These are phyloP conservation scores for Apiospora koreana DNA, from an alignment of 2,329 filamentous ascomycete species.

Conservation along the genomic window DNA sequence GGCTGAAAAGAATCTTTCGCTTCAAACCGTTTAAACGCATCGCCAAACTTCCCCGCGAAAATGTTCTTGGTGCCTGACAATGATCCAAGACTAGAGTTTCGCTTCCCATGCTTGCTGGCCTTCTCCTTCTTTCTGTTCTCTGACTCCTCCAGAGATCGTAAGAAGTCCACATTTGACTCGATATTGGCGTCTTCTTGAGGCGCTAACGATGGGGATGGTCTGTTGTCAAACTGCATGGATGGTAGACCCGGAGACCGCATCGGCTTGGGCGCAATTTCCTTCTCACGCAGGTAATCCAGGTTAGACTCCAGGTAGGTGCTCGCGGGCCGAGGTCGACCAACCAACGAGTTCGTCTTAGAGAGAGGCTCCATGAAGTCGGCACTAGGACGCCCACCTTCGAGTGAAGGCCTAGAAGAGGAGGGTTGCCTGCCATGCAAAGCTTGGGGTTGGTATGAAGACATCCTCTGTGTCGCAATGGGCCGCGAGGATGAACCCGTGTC, in stretches of 20 bases:
- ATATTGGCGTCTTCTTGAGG: conserved; percentile 65
- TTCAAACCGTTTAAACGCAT: conserved; percentile 93
- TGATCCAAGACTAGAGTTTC: conserved; percentile 67
- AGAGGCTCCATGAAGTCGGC: conserved; percentile 61
- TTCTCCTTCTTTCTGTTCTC: conserved; percentile 58
- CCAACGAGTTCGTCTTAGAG: conserved; percentile 59
- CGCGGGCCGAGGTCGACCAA: conserved; percentile 65
- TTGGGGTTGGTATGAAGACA: conserved; percentile 37
- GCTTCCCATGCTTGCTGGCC: conserved; percentile 64
- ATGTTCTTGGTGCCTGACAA: conserved; percentile 77
- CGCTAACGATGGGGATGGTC: conserved; percentile 43
- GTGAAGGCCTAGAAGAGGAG: conserved; percentile 63
- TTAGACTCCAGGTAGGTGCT: conserved; percentile 85
- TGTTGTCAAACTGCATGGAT: conserved; percentile 34
- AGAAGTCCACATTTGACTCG: conserved; percentile 78
- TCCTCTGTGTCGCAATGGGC: conserved; percentile 27
- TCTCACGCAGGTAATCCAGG: conserved; percentile 79
- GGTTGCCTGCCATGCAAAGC: conserved; percentile 39
- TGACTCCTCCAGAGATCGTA: conserved; percentile 72
- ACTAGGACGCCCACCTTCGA: conserved; percentile 70
- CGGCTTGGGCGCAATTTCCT: conserved; percentile 58
- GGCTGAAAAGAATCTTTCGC: conserved; percentile 39
- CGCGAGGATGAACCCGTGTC: conserved; percentile 26
- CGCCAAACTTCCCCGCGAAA: conserved; percentile 85
- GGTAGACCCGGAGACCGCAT: conserved; percentile 37